Base-by-base conservation (phyloP, 139 green algal genomes). In the Coccomyxa sp. region DNA sequence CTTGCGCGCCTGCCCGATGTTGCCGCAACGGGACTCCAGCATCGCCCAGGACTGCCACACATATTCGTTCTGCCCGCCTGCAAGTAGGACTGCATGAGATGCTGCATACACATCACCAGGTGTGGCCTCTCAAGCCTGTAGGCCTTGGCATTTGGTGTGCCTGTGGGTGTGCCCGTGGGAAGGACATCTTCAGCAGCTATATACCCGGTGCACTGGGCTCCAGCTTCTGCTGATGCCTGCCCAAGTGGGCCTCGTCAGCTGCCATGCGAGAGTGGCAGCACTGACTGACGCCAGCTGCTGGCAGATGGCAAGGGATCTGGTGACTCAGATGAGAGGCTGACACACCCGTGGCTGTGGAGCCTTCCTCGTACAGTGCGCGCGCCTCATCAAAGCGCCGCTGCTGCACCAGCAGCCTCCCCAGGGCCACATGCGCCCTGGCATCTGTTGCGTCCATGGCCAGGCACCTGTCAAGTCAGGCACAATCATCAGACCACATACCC, bases 11-110 rank as follows among this genome's bases (percentile, higher is more conserved):
- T 87, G 74, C 5, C 71, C 40, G 0, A 91, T 39, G 70, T 97
- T 95, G 38, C 88, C 90, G 18, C 76, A 78, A 55, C 80, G 78
- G 6, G 77, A 82, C 81, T 98, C 96, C 74, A 99, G 81, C 75
- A 92, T 91, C 8, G 93, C 96, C 93, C 94, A 98, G 0, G 93
- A 83, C 36, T 95, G 88, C 96, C 96, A 99, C 29, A 99, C 88
- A 84, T 93, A 96, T 0, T 94, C 85, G 78, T 97, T 99, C 29
- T 86, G 75, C 8, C 92, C 91, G 31, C 81, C 82, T 89, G 83
- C 68, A 73, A n/a, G 8, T 35, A 77, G 14, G 6, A 64, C 73
- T n/a, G n/a, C n/a, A n/a, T n/a, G n/a, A n/a, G n/a, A n/a, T n/a
- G n/a, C n/a, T n/a, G n/a, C n/a, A n/a, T n/a, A n/a, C n/a, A n/a